These are phyloP conservation scores for Filobasidium uniguttulatum DNA, from an alignment of 1,284 basidiomycete genomes.

Conservation along the genomic window DNA sequence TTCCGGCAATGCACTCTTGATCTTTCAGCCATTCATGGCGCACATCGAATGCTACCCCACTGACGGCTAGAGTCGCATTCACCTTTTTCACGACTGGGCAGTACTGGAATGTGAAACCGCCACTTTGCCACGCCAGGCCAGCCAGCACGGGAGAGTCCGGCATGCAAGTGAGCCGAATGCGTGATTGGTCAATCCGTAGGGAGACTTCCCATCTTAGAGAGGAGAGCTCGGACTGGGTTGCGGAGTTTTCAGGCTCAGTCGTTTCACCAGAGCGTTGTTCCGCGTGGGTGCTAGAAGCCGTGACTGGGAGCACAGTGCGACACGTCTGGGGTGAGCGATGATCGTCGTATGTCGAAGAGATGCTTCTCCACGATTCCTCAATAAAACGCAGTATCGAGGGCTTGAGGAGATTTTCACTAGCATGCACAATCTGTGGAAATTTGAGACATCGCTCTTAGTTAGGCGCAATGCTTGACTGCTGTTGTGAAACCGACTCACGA, in stretches of 20 bases:
- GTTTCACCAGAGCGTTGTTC: not conserved
- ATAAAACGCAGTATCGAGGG: slow-evolving; percentile 74
- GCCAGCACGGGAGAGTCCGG: slow-evolving; percentile 79
- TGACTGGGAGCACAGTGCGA: slow-evolving; percentile 17
- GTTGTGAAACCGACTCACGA: too few species aligned
- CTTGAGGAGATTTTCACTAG: slow-evolving; percentile 65
- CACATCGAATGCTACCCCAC: slow-evolving; percentile 59
- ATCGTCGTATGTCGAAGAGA: slow-evolving; percentile 8
- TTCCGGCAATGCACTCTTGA: slow-evolving; percentile 29
- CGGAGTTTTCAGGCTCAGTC: slow-evolving; percentile 12
- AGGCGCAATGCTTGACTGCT: slow-evolving; percentile 1
- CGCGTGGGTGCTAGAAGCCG: slow-evolving; percentile 1
- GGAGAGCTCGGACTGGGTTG: slow-evolving; percentile 20
- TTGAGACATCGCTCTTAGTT: slow-evolving; percentile 16
- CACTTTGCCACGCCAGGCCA: slow-evolving; percentile 76
- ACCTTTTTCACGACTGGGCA: slow-evolving; percentile 51
- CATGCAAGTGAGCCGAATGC: slow-evolving; percentile 66
- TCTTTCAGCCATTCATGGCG: slow-evolving; percentile 55
- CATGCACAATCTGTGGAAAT: slow-evolving; percentile 59
- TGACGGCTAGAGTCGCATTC: slow-evolving; percentile 61
- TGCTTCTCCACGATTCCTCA: slow-evolving; percentile 35
- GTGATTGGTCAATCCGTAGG: slow-evolving; percentile 75
- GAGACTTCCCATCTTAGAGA: slow-evolving; percentile 48
- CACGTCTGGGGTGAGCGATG: slow-evolving; percentile 19
- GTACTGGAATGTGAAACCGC: slow-evolving; percentile 67